Percentiles rank a stretch among this genome's conserved stretches.
These are phyloP conservation scores for Ananas comosus DNA, from an alignment of 176 grass and related monocot species.

Conservation along the genomic window DNA sequence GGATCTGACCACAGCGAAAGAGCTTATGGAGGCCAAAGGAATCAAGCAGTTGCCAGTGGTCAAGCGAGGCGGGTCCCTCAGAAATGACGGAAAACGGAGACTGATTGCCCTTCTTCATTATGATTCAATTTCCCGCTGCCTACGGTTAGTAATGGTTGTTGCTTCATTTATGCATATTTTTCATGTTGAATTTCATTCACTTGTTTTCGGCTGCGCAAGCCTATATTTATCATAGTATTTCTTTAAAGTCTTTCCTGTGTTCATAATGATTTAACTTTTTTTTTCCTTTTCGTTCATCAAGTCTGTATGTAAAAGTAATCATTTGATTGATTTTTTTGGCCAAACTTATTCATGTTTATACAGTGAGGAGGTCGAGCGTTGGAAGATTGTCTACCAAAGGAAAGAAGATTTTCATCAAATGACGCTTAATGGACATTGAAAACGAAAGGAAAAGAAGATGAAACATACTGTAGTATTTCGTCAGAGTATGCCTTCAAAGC, in stretches of 20 bases:
- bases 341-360: neutral
- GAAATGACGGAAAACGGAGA: constrained; percentile 63
- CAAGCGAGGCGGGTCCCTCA: constrained; percentile 54
- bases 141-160: constrained; percentile 48
- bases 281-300: neutral
- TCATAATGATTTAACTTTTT: neutral
- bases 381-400: constrained; percentile 69
- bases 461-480: neutral
- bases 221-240: no score
- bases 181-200: constrained; percentile 9
- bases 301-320: neutral
- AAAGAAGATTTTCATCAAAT: constrained; percentile 51
- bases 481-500: neutral
- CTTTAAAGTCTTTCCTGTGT: no score
- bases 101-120: constrained; percentile 87
- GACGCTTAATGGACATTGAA: constrained; percentile 42
- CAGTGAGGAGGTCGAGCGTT: constrained; percentile 87
- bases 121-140: constrained; percentile 69
- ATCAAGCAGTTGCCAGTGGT: constrained; percentile 96
- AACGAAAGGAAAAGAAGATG: neutral
- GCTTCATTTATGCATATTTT: constrained; percentile 1
- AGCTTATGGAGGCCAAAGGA: constrained; percentile 95
- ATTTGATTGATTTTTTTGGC: no score
- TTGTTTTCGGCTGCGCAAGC: neutral
- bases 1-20: constrained; percentile 90